These are phyloP conservation scores for Cercospora sesami DNA, from an alignment of 2,329 filamentous ascomycete species.

Conservation along the genomic window DNA sequence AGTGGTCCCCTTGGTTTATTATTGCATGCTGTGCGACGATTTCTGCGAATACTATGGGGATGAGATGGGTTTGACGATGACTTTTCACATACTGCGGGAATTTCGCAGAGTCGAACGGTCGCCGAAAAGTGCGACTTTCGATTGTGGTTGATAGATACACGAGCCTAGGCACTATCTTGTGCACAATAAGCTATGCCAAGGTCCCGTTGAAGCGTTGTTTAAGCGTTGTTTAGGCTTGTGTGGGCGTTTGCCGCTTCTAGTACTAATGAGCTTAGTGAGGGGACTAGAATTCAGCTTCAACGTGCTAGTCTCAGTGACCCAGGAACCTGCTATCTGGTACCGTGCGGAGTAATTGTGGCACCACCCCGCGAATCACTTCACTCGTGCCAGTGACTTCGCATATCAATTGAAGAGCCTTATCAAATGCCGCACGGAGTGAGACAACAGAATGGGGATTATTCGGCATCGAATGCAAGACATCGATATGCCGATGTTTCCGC, in stretches of 20 bases:
- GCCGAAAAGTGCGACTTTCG: background rate
- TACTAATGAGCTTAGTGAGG: background rate
- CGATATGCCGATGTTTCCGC: background rate
- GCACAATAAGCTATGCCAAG: background rate
- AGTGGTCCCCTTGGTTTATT: background rate
- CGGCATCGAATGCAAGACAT: background rate
- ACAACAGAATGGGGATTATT: background rate
- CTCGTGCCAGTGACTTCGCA: background rate
- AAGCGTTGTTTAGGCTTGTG: background rate
- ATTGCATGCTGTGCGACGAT: background rate
- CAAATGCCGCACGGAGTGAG: background rate
- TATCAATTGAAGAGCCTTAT: background rate
- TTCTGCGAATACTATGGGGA: background rate
- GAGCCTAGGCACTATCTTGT: background rate
- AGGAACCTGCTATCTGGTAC: background rate
- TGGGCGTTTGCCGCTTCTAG: background rate
- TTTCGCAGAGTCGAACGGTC: background rate
- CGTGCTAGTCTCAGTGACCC: background rate
- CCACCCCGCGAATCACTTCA: background rate
- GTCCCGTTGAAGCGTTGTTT: background rate
- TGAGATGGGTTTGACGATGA: background rate
- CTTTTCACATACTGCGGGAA: background rate
- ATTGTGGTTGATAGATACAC: background rate
- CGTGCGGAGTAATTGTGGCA: background rate
- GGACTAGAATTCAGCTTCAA: background rate